phyloP scores from a whole-genome alignment of 495 filamentous ascomycete species.

The Glarea lozoyensis region DNA sequence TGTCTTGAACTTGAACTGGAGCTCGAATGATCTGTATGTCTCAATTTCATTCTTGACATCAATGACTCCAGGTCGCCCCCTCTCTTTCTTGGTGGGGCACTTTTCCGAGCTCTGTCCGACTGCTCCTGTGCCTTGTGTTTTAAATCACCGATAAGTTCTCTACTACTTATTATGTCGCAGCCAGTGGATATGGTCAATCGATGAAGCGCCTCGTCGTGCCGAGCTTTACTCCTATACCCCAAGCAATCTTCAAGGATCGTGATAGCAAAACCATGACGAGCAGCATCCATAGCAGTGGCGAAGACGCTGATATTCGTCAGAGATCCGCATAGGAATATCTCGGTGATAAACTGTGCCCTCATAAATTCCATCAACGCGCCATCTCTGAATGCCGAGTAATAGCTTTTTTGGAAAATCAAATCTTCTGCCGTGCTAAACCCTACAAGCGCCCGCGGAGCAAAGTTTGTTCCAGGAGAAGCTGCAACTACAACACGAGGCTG shows the following conservation, averaged over 20 bases:
- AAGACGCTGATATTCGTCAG: conserved; percentile 84
- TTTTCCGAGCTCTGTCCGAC: neutral
- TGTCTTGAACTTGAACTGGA: neutral
- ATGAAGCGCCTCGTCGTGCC: conserved; percentile 67
- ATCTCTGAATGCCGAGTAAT: conserved; percentile 82
- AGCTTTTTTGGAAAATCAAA: conserved; percentile 63
- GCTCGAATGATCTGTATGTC: conserved; percentile 1
- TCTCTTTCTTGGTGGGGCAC: neutral
- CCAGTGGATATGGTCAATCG: conserved; percentile 71
- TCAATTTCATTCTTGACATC: conserved; percentile 17
- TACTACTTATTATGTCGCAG: conserved; percentile 52
- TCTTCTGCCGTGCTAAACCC: conserved; percentile 51
- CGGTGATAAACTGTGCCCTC: conserved; percentile 71
- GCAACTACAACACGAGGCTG: conserved; percentile 49
- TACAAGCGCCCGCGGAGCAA: conserved; percentile 48
- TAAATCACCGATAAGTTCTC: conserved; percentile 40
- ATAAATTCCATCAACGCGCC: conserved; percentile 61
- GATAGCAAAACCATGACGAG: conserved; percentile 74
- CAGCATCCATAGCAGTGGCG: conserved; percentile 88
- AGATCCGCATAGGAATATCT: conserved; percentile 88
- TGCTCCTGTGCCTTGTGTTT: conserved; percentile 6
- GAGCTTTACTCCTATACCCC: conserved; percentile 63
- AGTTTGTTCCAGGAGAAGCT: conserved; percentile 57
- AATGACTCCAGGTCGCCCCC: conserved; percentile 10
- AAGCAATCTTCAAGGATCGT: conserved; percentile 85